These are phyloP conservation scores for Voacanga thouarsii DNA, from an alignment of 257 asterid species.

Conservation along the genomic window DNA sequence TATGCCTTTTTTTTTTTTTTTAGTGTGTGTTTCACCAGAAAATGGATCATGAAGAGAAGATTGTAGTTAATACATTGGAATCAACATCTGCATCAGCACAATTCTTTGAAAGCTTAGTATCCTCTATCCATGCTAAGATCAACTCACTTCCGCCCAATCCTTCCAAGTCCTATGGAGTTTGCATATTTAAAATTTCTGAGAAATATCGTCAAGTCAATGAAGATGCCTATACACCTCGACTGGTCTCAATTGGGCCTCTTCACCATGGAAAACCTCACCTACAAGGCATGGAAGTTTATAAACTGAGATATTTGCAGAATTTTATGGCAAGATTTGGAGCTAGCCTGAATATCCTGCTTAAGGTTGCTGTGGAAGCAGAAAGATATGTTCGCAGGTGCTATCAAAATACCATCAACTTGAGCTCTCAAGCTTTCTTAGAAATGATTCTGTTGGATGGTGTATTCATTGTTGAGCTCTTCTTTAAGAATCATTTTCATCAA, in stretches of 20 bases:
- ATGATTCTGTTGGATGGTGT: slow-evolving; percentile 26
- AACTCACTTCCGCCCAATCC: not conserved
- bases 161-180: slow-evolving; percentile 1
- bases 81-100: not conserved
- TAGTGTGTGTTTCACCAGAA: not conserved
- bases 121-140: not conserved
- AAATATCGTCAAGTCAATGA: slow-evolving; percentile 18
- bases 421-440: slow-evolving; percentile 4
- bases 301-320: slow-evolving; percentile 18
- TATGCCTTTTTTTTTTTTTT: too few species aligned
- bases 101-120: not conserved
- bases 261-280: slow-evolving; percentile 15
- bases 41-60: not conserved
- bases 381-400: slow-evolving; percentile 17
- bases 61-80: not conserved
- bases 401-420: slow-evolving; percentile 7
- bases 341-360: slow-evolving; percentile 8
- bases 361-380: slow-evolving; percentile 9
- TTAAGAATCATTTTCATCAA: slow-evolving; percentile 9
- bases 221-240: slow-evolving; percentile 24
- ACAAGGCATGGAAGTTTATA: slow-evolving; percentile 26
- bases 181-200: slow-evolving; percentile 23
- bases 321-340: slow-evolving; percentile 19
- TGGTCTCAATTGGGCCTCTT: slow-evolving; percentile 28
- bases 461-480: slow-evolving; percentile 25